phyloP scores from a whole-genome alignment of 2,329 filamentous ascomycete genomes.

The Malbranchea zuffiana region DNA sequence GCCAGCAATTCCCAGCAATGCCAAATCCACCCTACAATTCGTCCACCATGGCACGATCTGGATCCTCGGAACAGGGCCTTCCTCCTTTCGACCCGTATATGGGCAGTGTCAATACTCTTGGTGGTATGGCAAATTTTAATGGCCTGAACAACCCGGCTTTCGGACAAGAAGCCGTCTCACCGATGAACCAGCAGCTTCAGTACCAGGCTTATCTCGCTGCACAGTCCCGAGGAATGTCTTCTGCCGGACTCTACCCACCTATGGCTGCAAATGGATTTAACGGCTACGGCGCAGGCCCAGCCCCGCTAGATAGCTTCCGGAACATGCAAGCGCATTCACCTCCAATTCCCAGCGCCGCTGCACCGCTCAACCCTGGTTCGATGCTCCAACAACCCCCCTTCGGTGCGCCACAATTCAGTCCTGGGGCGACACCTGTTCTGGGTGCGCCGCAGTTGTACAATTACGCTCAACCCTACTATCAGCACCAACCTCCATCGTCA shows the following conservation, averaged over 20 bases:
- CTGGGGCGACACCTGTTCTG: constrained; percentile 25
- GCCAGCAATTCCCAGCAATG: constrained; percentile 29
- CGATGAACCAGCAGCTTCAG: constrained; percentile 43
- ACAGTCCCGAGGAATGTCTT: constrained; percentile 33
- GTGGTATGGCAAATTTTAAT: constrained; percentile 16
- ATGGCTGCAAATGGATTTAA: constrained; percentile 31
- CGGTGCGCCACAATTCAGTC: constrained; percentile 35
- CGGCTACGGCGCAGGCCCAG: constrained; percentile 31
- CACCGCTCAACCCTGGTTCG: constrained; percentile 29
- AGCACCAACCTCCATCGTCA: constrained; percentile 32
- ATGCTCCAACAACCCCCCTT: constrained; percentile 42
- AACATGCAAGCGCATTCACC: constrained; percentile 30
- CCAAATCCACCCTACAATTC: constrained; percentile 28
- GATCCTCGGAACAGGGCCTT: constrained; percentile 27
- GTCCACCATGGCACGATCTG: constrained; percentile 21
- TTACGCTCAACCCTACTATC: constrained; percentile 43
- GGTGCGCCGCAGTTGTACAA: constrained; percentile 39
- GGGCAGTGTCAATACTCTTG: constrained; percentile 26
- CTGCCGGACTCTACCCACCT: constrained; percentile 37
- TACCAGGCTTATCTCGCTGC: constrained; percentile 47
- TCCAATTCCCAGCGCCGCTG: constrained; percentile 26
- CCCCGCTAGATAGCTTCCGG: constrained; percentile 33
- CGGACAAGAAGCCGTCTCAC: constrained; percentile 30
- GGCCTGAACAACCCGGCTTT: constrained; percentile 20
- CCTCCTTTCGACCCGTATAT: constrained; percentile 32